Base-by-base conservation (phyloP, 495 filamentous ascomycete species). In the Penicillium lagena region DNA sequence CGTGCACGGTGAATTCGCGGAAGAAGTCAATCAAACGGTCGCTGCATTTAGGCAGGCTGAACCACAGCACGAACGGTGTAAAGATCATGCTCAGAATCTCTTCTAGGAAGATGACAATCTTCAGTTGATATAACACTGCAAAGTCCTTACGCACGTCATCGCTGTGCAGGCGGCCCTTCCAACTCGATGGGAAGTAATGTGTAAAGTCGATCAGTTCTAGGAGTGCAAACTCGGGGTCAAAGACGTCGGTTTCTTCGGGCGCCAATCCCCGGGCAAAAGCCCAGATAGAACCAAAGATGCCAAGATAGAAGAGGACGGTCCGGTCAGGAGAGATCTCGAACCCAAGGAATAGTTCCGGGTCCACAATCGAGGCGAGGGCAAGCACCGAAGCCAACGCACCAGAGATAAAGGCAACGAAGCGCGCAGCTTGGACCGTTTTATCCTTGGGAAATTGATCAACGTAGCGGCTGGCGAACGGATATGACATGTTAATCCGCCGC, bases 1-100 rank as follows among this genome's bases (percentile, higher is more conserved):
- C 89, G 54, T 97, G 91, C 13, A 98, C 81, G 1, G 93, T 96
- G 56, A 96, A 96, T 59, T 98, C 93, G 12, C 93, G 80, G 68
- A 98, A 96, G 67, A 98, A 98, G 58, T 98, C 93, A 40, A 98
- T 86, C 46, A 97, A 80, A 42, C 88, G 86, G 56, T 97, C 94
- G 61, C 85, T 89, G 67, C 85, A 90, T 58, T 85, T 88, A 7
- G 90, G 89, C 37, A 97, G 75, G 45, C 85, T 90, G 60, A 84
- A 83, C 73, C 90, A 87, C 28, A 97, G 78, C 14, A 97, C 80
- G 44, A 94, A 85, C 6, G 93, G 93, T 7, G 90, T 95, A 42
- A 93, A 82, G 33, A 98, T 77, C 59, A 97, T 89, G 64, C 89
- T 89, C 47, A 96, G 60, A 12, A 96, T 81, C 54, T 98, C 93